Base-by-base conservation (phyloP, 192 early-diverging fungal species). In the Phlyctochytrium planicorne region DNA sequence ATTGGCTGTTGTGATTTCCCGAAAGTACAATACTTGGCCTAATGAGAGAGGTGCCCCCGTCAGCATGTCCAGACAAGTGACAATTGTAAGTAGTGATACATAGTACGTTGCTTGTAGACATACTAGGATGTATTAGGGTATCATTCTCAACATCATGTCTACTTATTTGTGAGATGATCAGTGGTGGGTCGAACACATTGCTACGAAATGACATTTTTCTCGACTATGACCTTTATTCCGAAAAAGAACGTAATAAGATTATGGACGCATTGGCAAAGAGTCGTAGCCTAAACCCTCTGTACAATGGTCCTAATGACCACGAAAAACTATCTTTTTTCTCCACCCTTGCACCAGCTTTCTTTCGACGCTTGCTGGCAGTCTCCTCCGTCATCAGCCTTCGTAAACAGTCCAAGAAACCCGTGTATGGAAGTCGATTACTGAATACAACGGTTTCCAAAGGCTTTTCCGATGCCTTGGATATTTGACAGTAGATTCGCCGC, bases 401-500 rank as follows among this genome's bases (percentile, higher is more conserved):
- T 3, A 62, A 35, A 52, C 80, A 81, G 53, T 85, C 79, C 53
- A 64, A 34, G 52, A 83, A 30, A 30, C 81, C 79, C 32, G 77
- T 76, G 63, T 85, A 85, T 17, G 81, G 84, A 33, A 82, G 63
- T 31, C 60, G 62, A 33, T 60, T 75, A 2, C 47, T 34, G 37
- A 71, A 66, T 52, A 83, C 79, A 30, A 71, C 52, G 29, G 76
- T 56, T 50, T 80, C 72, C 55, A 80, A 78, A 24, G 59, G 27
- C 27, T 63, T 35, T 30, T 68, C 68, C 62, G 69, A 31, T 34
- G 25, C 30, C 71, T 64, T 47, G 62, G 65, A 66, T 12, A 77
- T 65, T 73, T 98, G 96, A 55, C 90, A 90, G 56, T 93, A 89
- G 37, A 98, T 73, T 3, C 96, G 80, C 59, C 89, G 84, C 29